A percentile compares a stretch with the other conserved stretches of the same genome.
These are phyloP conservation scores for Pyrus communis DNA, from an alignment of 306 rosid genomes.

Conservation along the genomic window DNA sequence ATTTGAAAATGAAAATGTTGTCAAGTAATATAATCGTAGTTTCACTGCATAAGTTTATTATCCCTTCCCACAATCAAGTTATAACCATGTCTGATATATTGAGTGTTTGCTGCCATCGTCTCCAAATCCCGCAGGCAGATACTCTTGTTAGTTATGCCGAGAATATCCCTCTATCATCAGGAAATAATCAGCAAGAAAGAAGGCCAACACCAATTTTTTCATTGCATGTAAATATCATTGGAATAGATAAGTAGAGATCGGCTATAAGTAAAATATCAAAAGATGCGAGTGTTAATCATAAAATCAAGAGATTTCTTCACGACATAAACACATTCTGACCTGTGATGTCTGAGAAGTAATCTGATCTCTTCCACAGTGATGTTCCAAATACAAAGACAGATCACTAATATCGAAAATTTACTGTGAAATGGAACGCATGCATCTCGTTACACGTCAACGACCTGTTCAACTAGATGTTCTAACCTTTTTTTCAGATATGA, in stretches of 20 bases:
- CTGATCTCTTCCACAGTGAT: constrained; percentile 16
- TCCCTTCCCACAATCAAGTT: constrained; percentile 34
- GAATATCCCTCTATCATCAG: constrained; percentile 50
- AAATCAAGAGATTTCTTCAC: background rate
- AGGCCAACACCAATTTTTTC: constrained; percentile 41
- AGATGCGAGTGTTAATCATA: no score
- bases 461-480: constrained; percentile 19
- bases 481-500: constrained; percentile 10
- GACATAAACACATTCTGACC: background rate
- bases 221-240: no score
- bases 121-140: constrained; percentile 61
- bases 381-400: constrained; percentile 15
- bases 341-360: constrained; percentile 20
- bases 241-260: constrained; percentile 43
- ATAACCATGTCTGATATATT: constrained; percentile 56
- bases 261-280: constrained; percentile 37
- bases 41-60: constrained; percentile 49
- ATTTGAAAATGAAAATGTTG: constrained; percentile 53
- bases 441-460: constrained; percentile 18
- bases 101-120: constrained; percentile 48
- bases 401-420: constrained; percentile 1
- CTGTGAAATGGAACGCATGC: constrained; percentile 10
- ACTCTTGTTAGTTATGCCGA: constrained; percentile 56
- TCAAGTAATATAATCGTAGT: constrained; percentile 34
- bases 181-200: constrained; percentile 59